Conservation (phyloP, 2,329 filamentous ascomycete species). For the Colletotrichum agaves region DNA sequence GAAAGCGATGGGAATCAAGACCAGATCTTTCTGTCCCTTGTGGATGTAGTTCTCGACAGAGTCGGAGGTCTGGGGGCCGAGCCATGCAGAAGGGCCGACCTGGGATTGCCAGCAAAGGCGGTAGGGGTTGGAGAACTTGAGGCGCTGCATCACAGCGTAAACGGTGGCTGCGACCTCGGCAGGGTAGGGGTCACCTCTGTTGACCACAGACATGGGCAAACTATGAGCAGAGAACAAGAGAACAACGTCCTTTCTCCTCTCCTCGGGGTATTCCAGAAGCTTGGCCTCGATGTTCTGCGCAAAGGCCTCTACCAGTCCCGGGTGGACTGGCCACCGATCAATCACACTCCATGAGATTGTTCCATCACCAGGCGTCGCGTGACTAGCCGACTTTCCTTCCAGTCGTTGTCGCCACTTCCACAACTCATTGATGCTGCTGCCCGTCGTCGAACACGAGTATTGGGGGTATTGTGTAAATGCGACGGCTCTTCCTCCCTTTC, state of each 20-base stretch:
- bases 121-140: conserved; percentile 90
- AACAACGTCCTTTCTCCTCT: conserved; percentile 82
- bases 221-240: conserved; percentile 96
- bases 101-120: conserved; percentile 98
- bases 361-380: conserved; percentile 66
- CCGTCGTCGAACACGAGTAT: conserved; percentile 97
- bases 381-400: conserved; percentile 76
- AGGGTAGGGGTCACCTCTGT: conserved; percentile 94
- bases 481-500: conserved; percentile 90
- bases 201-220: conserved; percentile 96
- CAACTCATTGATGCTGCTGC: conserved; percentile 93
- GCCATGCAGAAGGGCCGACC: conserved; percentile 93
- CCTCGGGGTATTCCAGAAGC: conserved; percentile 84
- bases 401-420: conserved; percentile 96
- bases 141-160: conserved; percentile 92
- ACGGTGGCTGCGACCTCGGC: conserved; percentile 96
- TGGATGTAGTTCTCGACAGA: conserved; percentile 90
- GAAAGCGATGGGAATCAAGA: conserved; percentile 95
- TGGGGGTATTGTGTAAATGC: conserved; percentile 99
- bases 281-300: conserved; percentile 91
- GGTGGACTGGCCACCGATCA: conserved; percentile 95
- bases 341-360: conserved; percentile 96
- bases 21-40: conserved; percentile 89
- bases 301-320: conserved; percentile 90
- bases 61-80: conserved; percentile 90